phyloP scores from a whole-genome alignment of 345 rosid genomes.

The Ceriops decandra region DNA sequence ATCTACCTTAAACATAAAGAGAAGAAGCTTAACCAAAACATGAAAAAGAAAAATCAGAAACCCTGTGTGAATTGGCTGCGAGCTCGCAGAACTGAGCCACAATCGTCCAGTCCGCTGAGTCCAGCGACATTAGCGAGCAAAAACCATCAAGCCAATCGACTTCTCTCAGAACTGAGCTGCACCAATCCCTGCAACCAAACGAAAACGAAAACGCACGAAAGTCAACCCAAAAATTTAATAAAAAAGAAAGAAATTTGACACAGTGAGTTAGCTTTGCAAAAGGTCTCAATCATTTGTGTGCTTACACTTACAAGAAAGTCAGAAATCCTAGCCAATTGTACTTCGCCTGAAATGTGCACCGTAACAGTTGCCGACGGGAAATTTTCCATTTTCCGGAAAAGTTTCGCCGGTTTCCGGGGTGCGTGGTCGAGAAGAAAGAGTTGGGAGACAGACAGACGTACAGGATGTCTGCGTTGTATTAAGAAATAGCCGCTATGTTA shows the following conservation, averaged over 20 bases:
- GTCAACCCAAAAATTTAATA: too few species aligned
- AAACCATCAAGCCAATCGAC: constrained; percentile 38
- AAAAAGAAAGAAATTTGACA: neutral
- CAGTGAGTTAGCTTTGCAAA: too few species aligned
- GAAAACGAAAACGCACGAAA: neutral
- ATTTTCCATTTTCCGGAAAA: neutral
- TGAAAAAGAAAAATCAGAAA: neutral
- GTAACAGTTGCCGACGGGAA: too few species aligned
- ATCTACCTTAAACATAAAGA: neutral
- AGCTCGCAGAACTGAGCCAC: constrained; percentile 49
- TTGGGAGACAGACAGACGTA: too few species aligned
- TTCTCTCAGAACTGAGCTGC: constrained; percentile 6
- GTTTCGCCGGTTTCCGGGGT: too few species aligned
- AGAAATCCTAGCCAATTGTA: neutral
- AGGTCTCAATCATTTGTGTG: too few species aligned
- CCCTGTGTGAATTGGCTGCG: constrained; percentile 46
- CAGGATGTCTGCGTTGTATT: too few species aligned
- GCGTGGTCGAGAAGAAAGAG: too few species aligned
- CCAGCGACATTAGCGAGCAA: constrained; percentile 52
- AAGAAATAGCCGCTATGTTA: too few species aligned
- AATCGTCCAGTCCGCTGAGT: constrained; percentile 49
- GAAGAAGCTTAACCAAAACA: neutral
- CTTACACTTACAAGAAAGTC: neutral
- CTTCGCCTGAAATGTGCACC: neutral
- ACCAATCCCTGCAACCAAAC: neutral